These are phyloP conservation scores for Ganoderma sp. DNA, from an alignment of 1,284 basidiomycete genomes.

Conservation along the genomic window DNA sequence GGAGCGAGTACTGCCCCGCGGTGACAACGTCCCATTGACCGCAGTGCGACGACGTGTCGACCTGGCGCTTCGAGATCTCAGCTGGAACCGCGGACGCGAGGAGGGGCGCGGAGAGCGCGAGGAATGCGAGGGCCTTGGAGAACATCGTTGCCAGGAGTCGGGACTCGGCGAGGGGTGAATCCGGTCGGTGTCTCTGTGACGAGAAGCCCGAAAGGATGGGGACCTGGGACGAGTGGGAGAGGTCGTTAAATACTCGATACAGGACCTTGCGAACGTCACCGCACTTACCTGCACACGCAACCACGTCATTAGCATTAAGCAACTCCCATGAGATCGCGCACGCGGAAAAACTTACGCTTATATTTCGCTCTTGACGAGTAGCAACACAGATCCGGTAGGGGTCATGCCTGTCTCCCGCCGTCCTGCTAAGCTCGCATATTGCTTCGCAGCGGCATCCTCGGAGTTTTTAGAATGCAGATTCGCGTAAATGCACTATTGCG, in stretches of 20 bases:
- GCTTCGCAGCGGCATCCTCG: slow-evolving; percentile 14
- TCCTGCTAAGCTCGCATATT: slow-evolving; percentile 1
- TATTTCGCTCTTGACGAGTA: slow-evolving; percentile 22
- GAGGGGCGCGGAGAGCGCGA: slow-evolving; percentile 22
- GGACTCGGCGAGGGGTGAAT: neutral
- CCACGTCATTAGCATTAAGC: neutral
- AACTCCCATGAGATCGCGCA: slow-evolving; percentile 3
- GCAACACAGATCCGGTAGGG: neutral
- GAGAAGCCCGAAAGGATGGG: slow-evolving; percentile 11
- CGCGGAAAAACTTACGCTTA: slow-evolving; percentile 27
- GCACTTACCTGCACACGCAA: neutral
- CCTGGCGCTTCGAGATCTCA: slow-evolving; percentile 30
- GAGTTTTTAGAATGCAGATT: slow-evolving; percentile 20
- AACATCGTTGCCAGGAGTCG: slow-evolving; percentile 18
- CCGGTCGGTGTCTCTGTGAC: neutral
- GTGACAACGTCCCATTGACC: slow-evolving; percentile 59
- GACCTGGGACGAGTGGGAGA: neutral
- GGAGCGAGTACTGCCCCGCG: slow-evolving; percentile 53
- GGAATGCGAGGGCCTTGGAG: slow-evolving; percentile 21
- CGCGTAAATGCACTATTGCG: slow-evolving; percentile 16
- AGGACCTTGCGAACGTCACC: neutral
- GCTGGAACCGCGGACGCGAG: slow-evolving; percentile 25
- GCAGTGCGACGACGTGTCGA: slow-evolving; percentile 45
- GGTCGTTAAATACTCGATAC: slow-evolving; percentile 11
- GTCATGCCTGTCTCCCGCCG: neutral